Percentiles rank a stretch among this genome's conserved stretches.
Evolutionary conservation across 2,329 filamentous ascomycete species (phyloP).

Genomic region (Chrysoporthe austroafricana): DNA sequence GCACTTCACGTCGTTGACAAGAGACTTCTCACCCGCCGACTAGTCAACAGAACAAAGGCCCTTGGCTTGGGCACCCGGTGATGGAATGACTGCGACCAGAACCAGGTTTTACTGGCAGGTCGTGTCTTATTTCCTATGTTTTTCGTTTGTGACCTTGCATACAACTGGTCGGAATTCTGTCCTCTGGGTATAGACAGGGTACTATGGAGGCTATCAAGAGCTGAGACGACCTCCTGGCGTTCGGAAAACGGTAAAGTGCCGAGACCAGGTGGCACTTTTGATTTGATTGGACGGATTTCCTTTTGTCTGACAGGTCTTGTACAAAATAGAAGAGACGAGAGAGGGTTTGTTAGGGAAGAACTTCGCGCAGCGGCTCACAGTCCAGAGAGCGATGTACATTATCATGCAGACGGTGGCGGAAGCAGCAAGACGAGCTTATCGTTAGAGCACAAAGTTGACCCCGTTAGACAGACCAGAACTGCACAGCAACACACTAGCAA

Average conservation of each 20-base stretch:
- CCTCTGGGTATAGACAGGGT: slow-evolving; percentile 37
- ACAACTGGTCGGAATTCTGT: slow-evolving; percentile 13
- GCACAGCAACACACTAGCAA: not conserved
- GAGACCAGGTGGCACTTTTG: slow-evolving; percentile 23
- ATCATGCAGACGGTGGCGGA: not conserved
- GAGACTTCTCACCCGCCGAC: not conserved
- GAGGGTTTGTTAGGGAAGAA: not conserved
- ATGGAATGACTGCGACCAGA: not conserved
- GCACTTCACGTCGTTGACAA: not conserved
- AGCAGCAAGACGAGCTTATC: not conserved
- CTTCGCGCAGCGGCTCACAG: slow-evolving; percentile 9
- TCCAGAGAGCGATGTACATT: slow-evolving; percentile 1
- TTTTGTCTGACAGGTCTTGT: slow-evolving; percentile 5
- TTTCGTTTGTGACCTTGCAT: slow-evolving; percentile 12
- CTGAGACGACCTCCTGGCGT: slow-evolving; percentile 56
- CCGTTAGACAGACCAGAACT: not conserved
- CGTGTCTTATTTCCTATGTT: slow-evolving; percentile 4
- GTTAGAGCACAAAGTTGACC: not conserved
- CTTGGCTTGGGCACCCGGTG: not conserved
- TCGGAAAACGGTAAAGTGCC: slow-evolving; percentile 26
- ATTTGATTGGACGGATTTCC: not conserved
- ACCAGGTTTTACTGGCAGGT: not conserved
- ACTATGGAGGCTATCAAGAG: slow-evolving; percentile 56
- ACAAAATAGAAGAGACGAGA: not conserved
- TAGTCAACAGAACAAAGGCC: not conserved